Evolutionary conservation across 2,329 filamentous ascomycete genomes (phyloP).

Genomic region (Plenodomus lindquistii): DNA sequence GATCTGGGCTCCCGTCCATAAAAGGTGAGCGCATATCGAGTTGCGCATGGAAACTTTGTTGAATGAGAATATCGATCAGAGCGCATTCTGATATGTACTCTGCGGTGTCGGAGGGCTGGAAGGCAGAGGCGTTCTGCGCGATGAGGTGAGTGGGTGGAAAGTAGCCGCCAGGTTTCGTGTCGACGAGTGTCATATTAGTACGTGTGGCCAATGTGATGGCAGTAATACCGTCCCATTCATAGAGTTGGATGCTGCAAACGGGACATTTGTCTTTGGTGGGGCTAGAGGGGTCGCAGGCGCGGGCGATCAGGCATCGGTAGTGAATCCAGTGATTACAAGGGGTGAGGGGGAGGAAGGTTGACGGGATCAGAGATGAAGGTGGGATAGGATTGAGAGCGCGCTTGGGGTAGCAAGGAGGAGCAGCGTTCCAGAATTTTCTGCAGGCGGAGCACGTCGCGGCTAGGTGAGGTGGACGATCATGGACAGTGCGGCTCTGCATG

Average conservation of each 20-base stretch:
- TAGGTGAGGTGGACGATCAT: slow-evolving; percentile 11
- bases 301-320: slow-evolving; percentile 26
- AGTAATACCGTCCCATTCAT: slow-evolving; percentile 26
- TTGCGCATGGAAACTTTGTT: slow-evolving; percentile 3
- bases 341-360: slow-evolving; percentile 21
- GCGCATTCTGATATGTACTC: slow-evolving; percentile 19
- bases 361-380: too few species aligned
- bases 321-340: slow-evolving; percentile 32
- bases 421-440: slow-evolving; percentile 8
- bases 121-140: not conserved
- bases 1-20: slow-evolving; percentile 14
- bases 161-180: not conserved
- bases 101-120: not conserved
- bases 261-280: slow-evolving; percentile 12
- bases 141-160: not conserved
- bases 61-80: slow-evolving; percentile 11
- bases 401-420: not conserved
- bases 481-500: slow-evolving; percentile 3
- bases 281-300: not conserved
- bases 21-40: not conserved
- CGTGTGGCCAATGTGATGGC: slow-evolving; percentile 25
- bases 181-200: slow-evolving; percentile 12
- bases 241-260: slow-evolving; percentile 17
- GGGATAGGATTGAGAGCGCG: not conserved
- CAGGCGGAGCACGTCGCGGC: slow-evolving; percentile 13